Evolutionary conservation across 805 yeast species (phyloP).

Genomic region (Yarrowia bubula): DNA sequence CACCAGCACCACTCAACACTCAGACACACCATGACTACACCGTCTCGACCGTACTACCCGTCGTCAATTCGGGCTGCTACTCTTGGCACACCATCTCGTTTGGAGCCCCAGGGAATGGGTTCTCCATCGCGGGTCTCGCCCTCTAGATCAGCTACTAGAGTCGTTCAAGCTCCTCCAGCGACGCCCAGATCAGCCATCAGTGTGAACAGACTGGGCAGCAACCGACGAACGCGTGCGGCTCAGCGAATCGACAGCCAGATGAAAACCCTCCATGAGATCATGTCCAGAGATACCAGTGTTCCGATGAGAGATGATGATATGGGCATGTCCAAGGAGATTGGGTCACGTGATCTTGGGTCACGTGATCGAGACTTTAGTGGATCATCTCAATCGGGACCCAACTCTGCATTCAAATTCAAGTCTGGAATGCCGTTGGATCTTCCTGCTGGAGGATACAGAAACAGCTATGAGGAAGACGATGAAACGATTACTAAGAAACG

Average conservation of each 20-base stretch:
- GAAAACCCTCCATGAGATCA: neutral
- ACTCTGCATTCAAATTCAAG: neutral
- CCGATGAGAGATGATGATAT: neutral
- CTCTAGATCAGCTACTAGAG: neutral
- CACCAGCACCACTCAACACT: too few species aligned
- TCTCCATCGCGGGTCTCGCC: constrained; percentile 3
- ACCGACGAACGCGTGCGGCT: neutral
- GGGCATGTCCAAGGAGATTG: neutral
- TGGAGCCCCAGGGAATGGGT: constrained; percentile 3
- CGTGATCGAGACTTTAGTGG: too few species aligned
- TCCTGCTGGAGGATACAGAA: neutral
- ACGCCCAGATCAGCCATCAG: constrained; percentile 4
- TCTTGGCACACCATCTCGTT: neutral
- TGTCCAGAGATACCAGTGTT: neutral
- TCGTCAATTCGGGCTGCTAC: neutral
- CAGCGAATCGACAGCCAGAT: neutral
- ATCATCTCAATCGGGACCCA: too few species aligned
- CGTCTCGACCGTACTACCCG: neutral
- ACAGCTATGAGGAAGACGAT: neutral
- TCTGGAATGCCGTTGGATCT: constrained; percentile 10
- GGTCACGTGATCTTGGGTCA: too few species aligned
- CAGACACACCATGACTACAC: neutral
- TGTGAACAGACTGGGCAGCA: constrained; percentile 1
- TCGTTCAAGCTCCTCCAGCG: constrained; percentile 7
- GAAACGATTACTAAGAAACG: constrained; percentile 9